Conservation (phyloP, 148 eudicot genomes). For the Pouteria glomerata region DNA sequence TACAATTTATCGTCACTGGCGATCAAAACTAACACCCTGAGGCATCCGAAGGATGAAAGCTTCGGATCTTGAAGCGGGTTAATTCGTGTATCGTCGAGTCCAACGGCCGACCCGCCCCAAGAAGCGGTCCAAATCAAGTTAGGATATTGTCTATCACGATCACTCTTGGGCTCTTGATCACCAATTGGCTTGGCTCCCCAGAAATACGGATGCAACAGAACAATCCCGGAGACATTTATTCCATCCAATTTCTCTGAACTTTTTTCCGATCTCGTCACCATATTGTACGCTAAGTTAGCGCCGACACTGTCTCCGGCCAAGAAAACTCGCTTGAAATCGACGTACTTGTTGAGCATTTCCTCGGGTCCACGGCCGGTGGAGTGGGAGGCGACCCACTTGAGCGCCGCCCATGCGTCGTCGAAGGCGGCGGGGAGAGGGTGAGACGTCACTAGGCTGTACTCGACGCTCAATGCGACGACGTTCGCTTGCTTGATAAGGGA, state of each 20-base stretch:
- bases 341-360: constrained; percentile 38
- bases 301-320: constrained; percentile 57
- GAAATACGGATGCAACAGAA: too few relatives aligned
- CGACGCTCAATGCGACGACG: constrained; percentile 21
- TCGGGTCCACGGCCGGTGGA: constrained; percentile 22
- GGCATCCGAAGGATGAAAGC: too few relatives aligned
- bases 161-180: neutral
- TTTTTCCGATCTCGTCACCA: constrained; percentile 24
- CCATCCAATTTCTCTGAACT: neutral
- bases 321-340: constrained; percentile 23
- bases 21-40: too few relatives aligned
- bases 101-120: too few relatives aligned
- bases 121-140: too few relatives aligned
- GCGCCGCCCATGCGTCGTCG: constrained; percentile 40
- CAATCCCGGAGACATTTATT: constrained; percentile 18
- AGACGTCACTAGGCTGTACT: constrained; percentile 32
- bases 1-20: too few relatives aligned
- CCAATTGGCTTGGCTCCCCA: constrained; percentile 6
- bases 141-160: too few relatives aligned
- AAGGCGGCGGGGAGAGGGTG: constrained; percentile 25
- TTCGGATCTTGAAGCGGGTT: too few relatives aligned
- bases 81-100: too few relatives aligned
- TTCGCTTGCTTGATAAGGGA: constrained; percentile 5
- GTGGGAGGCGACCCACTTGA: constrained; percentile 48
- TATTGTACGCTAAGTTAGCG: constrained; percentile 43